These are phyloP conservation scores for Cutaneotrichosporon spelunceum DNA, from an alignment of 1,284 basidiomycete species.

Conservation along the genomic window DNA sequence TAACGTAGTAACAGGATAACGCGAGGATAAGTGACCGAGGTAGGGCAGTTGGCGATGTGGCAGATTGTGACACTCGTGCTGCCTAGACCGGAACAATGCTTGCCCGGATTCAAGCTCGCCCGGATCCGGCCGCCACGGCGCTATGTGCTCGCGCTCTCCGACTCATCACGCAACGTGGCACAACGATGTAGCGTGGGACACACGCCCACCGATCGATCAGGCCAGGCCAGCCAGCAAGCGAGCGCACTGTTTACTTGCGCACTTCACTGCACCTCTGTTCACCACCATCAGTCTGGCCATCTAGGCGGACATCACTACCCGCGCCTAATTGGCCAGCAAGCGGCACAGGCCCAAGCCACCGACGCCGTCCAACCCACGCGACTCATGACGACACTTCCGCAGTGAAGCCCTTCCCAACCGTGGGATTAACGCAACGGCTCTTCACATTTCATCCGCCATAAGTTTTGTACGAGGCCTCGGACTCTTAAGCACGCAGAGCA, in stretches of 20 bases:
- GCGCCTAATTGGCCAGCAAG: not conserved
- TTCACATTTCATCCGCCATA: constrained; percentile 13
- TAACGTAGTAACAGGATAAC: too few relatives aligned
- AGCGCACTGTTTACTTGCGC: too few relatives aligned
- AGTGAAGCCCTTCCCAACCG: not conserved
- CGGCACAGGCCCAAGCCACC: not conserved
- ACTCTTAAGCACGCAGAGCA: constrained; percentile 10
- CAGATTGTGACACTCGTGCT: too few relatives aligned
- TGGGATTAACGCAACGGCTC: constrained; percentile 1
- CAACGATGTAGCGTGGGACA: not conserved
- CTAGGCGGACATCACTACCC: not conserved
- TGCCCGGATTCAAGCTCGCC: not conserved
- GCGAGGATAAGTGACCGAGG: too few relatives aligned
- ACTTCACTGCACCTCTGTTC: too few relatives aligned
- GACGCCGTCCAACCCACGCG: not conserved
- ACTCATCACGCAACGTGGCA: too few relatives aligned
- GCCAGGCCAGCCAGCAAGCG: too few relatives aligned
- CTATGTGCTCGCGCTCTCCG: too few relatives aligned
- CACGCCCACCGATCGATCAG: too few relatives aligned
- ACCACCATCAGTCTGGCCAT: too few relatives aligned
- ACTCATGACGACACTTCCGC: constrained; percentile 1
- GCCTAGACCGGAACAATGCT: not conserved
- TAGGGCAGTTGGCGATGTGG: too few relatives aligned
- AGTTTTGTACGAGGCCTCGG: constrained; percentile 6
- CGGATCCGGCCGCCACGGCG: too few relatives aligned